Conservation (phyloP, 805 yeast species). For the Lachancea fermentati region DNA sequence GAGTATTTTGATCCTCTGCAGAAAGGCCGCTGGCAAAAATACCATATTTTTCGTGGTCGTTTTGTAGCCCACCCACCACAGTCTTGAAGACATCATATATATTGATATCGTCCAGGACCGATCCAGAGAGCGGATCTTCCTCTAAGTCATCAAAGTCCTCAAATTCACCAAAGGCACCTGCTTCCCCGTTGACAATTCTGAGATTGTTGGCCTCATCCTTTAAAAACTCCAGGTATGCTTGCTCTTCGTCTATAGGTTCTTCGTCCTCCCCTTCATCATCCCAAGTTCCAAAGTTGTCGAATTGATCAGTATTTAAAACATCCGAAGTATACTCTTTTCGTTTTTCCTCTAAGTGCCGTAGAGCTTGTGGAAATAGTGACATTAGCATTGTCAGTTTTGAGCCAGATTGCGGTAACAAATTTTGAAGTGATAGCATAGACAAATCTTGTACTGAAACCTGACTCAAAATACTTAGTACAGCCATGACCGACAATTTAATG, state of each 20-base stretch:
- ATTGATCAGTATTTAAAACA: slow-evolving; percentile 31
- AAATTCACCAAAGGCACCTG: slow-evolving; percentile 29
- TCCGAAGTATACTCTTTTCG: slow-evolving; percentile 47
- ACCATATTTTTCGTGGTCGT: slow-evolving; percentile 45
- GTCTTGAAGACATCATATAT: slow-evolving; percentile 62
- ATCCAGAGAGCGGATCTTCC: slow-evolving; percentile 76
- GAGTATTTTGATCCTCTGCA: slow-evolving; percentile 32
- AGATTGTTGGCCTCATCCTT: slow-evolving; percentile 39
- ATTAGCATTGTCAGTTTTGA: slow-evolving; percentile 46
- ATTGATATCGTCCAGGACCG: slow-evolving; percentile 73
- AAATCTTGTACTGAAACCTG: slow-evolving; percentile 27
- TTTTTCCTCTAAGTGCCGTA: slow-evolving; percentile 56
- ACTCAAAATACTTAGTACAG: slow-evolving; percentile 47
- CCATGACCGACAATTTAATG: slow-evolving; percentile 67
- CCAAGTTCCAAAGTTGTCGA: slow-evolving; percentile 25
- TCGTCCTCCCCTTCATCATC: slow-evolving; percentile 33
- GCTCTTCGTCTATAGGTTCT: slow-evolving; percentile 34
- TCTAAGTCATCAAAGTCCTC: slow-evolving; percentile 69
- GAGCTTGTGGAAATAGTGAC: slow-evolving; percentile 64
- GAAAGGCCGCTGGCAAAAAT: slow-evolving; percentile 38
- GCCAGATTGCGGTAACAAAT: slow-evolving; percentile 45
- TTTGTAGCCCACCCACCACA: slow-evolving; percentile 45
- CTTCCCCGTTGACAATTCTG: slow-evolving; percentile 32
- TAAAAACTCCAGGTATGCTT: slow-evolving; percentile 46
- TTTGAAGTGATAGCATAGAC: slow-evolving; percentile 32